These are phyloP conservation scores for Candida rishiriensis DNA, from an alignment of 805 yeast genomes.

Conservation along the genomic window DNA sequence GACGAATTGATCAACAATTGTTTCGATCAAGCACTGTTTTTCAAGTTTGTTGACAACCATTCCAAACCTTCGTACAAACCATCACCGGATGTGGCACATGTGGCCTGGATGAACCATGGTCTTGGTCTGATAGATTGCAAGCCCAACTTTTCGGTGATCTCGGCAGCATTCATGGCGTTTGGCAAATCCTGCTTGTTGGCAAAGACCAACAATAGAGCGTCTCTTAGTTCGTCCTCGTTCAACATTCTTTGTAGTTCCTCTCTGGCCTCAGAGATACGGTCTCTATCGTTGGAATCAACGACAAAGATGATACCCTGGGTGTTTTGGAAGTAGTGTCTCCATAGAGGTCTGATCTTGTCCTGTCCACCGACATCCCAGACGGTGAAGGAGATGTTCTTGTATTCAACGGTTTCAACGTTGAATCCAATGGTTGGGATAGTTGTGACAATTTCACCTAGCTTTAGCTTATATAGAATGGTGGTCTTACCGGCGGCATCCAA, in stretches of 20 bases:
- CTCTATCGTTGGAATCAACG: constrained; percentile 96
- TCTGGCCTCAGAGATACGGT: constrained; percentile 96
- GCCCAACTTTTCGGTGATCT: constrained; percentile 94
- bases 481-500: constrained; percentile 98
- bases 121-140: constrained; percentile 96
- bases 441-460: constrained; percentile 93
- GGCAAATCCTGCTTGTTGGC: constrained; percentile 99
- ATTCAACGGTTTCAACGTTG: constrained; percentile 96
- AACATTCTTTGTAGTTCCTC: constrained; percentile 98
- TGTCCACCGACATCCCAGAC: constrained; percentile 99
- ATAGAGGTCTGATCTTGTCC: constrained; percentile 95
- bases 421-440: constrained; percentile 97
- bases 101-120: constrained; percentile 98
- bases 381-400: constrained; percentile 93
- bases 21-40: constrained; percentile 45
- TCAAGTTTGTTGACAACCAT: constrained; percentile 91
- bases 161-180: constrained; percentile 98
- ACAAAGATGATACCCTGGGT: constrained; percentile 98
- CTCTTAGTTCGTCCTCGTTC: constrained; percentile 96
- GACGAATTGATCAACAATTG: not conserved
- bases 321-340: constrained; percentile 99
- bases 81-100: constrained; percentile 99
- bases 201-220: constrained; percentile 89
- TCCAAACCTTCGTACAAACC: constrained; percentile 97
- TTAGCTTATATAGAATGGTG: constrained; percentile 90